phyloP scores from a whole-genome alignment of 23 red algal genomes.

The Gracilaria gracilis region DNA sequence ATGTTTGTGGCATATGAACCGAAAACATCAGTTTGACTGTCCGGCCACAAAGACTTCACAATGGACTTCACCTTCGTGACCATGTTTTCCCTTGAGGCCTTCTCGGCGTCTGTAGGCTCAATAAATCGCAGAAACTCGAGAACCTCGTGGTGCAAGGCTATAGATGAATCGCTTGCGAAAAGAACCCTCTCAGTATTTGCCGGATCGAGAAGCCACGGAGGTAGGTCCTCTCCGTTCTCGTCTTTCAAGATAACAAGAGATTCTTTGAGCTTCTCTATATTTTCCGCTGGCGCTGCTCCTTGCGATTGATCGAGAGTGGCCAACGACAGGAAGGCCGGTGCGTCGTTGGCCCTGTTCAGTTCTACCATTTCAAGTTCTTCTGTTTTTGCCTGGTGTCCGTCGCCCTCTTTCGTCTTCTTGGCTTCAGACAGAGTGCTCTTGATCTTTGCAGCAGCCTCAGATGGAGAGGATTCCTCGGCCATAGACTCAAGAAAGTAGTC shows the following conservation, averaged over 20 bases:
- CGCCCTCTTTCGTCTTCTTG: slow-evolving; percentile 2
- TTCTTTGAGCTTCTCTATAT: slow-evolving; percentile 15
- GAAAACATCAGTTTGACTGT: slow-evolving; percentile 62
- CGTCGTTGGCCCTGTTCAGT: slow-evolving; percentile 7
- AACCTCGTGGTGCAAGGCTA: slow-evolving; percentile 89
- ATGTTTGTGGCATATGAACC: slow-evolving; percentile 89
- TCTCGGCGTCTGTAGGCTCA: slow-evolving; percentile 67
- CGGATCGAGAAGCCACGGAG: slow-evolving; percentile 72
- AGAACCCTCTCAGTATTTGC: slow-evolving; percentile 68
- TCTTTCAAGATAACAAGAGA: slow-evolving; percentile 40
- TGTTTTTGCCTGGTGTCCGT: background rate
- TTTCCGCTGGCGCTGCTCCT: background rate
- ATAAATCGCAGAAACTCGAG: slow-evolving; percentile 86
- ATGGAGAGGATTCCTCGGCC: slow-evolving; percentile 42
- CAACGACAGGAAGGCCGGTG: slow-evolving; percentile 8
- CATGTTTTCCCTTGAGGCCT: slow-evolving; percentile 39
- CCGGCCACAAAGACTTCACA: slow-evolving; percentile 76
- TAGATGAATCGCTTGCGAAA: slow-evolving; percentile 40
- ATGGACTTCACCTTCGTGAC: slow-evolving; percentile 64
- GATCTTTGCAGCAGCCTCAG: slow-evolving; percentile 48
- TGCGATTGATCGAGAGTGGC: slow-evolving; percentile 1
- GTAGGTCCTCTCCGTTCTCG: slow-evolving; percentile 62
- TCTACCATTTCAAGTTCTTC: background rate
- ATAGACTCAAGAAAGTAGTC: slow-evolving; percentile 64
- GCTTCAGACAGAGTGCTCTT: slow-evolving; percentile 2